Conservation (phyloP, 176 grass and related monocot genomes). For the Zizania latifolia region DNA sequence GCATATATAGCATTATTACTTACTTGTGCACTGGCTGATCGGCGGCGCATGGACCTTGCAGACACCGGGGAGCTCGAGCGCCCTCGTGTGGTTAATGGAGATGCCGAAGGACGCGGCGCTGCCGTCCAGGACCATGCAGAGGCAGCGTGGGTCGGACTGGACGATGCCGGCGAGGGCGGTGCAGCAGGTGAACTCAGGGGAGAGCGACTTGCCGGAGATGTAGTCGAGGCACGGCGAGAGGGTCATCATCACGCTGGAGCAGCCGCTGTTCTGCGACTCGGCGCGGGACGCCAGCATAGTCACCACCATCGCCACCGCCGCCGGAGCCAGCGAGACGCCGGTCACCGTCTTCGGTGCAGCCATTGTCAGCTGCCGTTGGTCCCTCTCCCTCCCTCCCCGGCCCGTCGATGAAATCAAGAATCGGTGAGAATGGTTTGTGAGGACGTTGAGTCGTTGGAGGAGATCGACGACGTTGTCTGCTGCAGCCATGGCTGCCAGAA, state of each 20-base stretch:
- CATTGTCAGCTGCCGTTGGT: background rate
- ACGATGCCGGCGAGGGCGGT: constrained; percentile 47
- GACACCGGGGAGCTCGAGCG: constrained; percentile 44
- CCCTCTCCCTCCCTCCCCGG: too few species aligned
- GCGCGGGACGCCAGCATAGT: background rate
- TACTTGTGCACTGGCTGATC: constrained; percentile 56
- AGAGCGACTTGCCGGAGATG: constrained; percentile 42
- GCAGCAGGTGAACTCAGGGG: constrained; percentile 64
- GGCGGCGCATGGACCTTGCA: constrained; percentile 69
- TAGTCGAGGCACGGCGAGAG: constrained; percentile 83
- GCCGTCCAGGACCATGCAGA: constrained; percentile 64
- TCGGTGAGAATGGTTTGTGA: background rate
- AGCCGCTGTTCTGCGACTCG: constrained; percentile 39
- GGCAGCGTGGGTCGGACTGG: constrained; percentile 66
- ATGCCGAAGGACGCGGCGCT: constrained; percentile 44
- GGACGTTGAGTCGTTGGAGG: background rate
- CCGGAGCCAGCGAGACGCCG: background rate
- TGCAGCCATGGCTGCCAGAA: background rate
- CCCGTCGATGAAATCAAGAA: background rate
- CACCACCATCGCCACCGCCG: background rate
- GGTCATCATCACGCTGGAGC: constrained; percentile 61
- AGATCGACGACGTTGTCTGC: background rate
- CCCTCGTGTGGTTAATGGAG: constrained; percentile 64
- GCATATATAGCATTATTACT: too few species aligned
- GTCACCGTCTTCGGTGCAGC: background rate